A percentile compares a stretch with the other conserved stretches of the same genome.
phyloP scores from a whole-genome alignment of 2,329 filamentous ascomycete genomes.

The Pyricularia sp. region DNA sequence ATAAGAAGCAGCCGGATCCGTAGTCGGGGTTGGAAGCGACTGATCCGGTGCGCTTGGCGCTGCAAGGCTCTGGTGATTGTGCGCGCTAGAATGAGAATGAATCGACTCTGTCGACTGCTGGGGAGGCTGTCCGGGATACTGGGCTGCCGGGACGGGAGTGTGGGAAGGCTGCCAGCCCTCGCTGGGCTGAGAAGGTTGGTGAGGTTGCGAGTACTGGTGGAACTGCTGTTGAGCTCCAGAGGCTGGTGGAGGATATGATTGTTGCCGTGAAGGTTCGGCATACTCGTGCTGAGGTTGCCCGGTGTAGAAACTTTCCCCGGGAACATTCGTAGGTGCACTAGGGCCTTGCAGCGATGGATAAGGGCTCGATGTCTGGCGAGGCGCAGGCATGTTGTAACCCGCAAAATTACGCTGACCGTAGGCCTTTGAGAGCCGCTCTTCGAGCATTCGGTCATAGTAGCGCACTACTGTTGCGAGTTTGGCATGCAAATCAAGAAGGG shows the following conservation, averaged over 20 bases:
- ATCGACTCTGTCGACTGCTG: slow-evolving; percentile 15
- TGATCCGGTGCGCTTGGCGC: slow-evolving; percentile 20
- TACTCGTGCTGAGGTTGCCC: slow-evolving; percentile 45
- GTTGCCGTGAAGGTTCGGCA: slow-evolving; percentile 36
- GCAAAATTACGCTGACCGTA: slow-evolving; percentile 74
- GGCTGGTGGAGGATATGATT: slow-evolving; percentile 38
- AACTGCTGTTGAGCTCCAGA: not conserved
- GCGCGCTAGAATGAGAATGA: not conserved
- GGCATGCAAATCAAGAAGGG: slow-evolving; percentile 83
- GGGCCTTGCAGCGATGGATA: slow-evolving; percentile 61
- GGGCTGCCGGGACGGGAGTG: slow-evolving; percentile 25
- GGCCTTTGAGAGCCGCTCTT: slow-evolving; percentile 86
- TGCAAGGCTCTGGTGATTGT: slow-evolving; percentile 13
- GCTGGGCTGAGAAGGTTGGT: slow-evolving; percentile 31
- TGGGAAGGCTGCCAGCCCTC: slow-evolving; percentile 40
- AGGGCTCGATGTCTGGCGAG: slow-evolving; percentile 44
- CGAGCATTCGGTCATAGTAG: slow-evolving; percentile 97
- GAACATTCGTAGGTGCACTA: slow-evolving; percentile 24
- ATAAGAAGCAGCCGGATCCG: slow-evolving; percentile 47
- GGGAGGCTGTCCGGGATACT: slow-evolving; percentile 24
- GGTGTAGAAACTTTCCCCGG: slow-evolving; percentile 76
- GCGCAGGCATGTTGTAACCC: slow-evolving; percentile 49
- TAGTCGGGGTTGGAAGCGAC: slow-evolving; percentile 21
- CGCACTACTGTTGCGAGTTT: slow-evolving; percentile 94
- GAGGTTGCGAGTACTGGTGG: slow-evolving; percentile 26